Evolutionary conservation across 441 rosid species (phyloP), one percentile per base, ranked within the genome.

Genomic region (Euphorbia corollata): DNA sequence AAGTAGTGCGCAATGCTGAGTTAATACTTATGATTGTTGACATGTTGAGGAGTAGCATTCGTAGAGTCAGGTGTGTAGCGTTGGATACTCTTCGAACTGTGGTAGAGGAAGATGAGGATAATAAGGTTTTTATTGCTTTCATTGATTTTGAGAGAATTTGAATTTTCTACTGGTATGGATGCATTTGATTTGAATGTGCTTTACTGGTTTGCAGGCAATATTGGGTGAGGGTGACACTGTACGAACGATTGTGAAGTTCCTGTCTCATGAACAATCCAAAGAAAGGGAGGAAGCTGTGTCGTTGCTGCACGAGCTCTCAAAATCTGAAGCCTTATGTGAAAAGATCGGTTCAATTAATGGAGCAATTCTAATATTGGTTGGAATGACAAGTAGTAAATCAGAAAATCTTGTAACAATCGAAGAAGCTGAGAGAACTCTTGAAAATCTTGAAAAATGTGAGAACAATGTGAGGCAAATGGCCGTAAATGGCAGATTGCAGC

Each of bases 401-500:
- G 97, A 84, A 75, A 84, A 87, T 78, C 57, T 86, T 70, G 72
- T 80, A 41, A 85, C 95, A 23, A 93, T 93, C 78, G 95, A 93
- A 77, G 89, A 77, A 74, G 96, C 99, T 71, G 96, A 89, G 58
- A 85, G 68, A 80, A 94, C 97, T 6, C 79, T 94, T 68, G 92
- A 79, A 72, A 93, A 91, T 72, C 81, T 93, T 84, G 97, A 87
- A 73, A 84, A 68, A 68, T 85, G 82, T 47, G 95, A 87, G 79
- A 87, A 84, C 71, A 86, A 87, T 87, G 90, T 93, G 69, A 76
- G 82, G 73, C 97, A 91, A 85, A 93, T 91, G 99, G 99, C 97
- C 74, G 89, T 80, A 73, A 83, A 73, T 71, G 97, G 97, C 68
- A 79, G 97, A 84, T 80, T 91, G 74, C 89, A 80, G 69, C 99